phyloP scores from a whole-genome alignment of 1,284 basidiomycete species.

The Sanghuangporus weigelae region DNA sequence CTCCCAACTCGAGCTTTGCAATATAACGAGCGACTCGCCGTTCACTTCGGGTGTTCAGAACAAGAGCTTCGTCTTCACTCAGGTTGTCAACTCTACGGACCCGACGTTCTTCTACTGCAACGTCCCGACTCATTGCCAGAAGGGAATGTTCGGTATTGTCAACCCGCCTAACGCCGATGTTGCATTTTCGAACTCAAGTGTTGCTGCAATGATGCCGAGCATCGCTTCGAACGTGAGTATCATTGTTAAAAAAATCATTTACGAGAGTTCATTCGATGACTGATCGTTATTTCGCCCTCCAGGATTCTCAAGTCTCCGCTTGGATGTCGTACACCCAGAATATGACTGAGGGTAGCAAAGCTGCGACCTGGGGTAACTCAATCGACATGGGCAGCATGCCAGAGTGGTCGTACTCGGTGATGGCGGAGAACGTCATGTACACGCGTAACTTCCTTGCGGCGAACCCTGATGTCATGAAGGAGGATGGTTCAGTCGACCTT shows the following conservation, averaged over 20 bases:
- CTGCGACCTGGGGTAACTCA: constrained; percentile 56
- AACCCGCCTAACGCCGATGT: constrained; percentile 52
- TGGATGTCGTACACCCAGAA: constrained; percentile 48
- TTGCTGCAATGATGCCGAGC: constrained; percentile 44
- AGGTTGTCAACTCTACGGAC: constrained; percentile 66
- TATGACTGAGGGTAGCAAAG: constrained; percentile 43
- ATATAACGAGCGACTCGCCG: constrained; percentile 52
- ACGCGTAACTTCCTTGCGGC: constrained; percentile 55
- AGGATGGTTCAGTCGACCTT: constrained; percentile 50
- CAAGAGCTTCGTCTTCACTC: constrained; percentile 59
- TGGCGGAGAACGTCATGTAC: constrained; percentile 57
- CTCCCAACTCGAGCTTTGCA: constrained; percentile 60
- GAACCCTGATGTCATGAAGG: constrained; percentile 51
- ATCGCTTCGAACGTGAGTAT: constrained; percentile 42
- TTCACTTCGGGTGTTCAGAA: constrained; percentile 63
- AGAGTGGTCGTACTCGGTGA: constrained; percentile 41
- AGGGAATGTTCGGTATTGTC: constrained; percentile 80
- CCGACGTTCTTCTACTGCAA: constrained; percentile 71
- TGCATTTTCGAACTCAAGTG: constrained; percentile 35
- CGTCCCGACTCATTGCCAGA: constrained; percentile 59
- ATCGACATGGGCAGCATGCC: constrained; percentile 54
- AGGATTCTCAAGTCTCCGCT: constrained; percentile 48
- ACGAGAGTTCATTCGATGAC: background rate
- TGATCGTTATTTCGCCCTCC: constrained; percentile 4
- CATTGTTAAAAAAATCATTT: background rate